Conservation (phyloP, 2,329 filamentous ascomycete species). For the Ceratocystis papillata region DNA sequence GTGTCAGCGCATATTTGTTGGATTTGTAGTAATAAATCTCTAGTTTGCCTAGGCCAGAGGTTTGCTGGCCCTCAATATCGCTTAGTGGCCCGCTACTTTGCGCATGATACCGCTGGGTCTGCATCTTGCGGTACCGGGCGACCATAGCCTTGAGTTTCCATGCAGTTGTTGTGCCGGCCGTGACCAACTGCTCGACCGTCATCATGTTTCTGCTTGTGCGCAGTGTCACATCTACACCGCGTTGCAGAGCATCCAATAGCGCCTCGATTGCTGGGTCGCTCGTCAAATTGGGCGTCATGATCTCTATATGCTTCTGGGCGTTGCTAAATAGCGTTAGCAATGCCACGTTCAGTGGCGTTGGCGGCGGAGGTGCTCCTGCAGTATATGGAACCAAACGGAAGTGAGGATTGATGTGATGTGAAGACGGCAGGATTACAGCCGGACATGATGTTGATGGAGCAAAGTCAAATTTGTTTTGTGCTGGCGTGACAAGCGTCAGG, state of each 20-base stretch:
- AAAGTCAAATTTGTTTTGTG: conserved; percentile 47
- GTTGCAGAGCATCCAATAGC: conserved; percentile 48
- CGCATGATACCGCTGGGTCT: conserved; percentile 18
- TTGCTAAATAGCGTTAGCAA: conserved; percentile 49
- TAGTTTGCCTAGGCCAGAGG: conserved; percentile 43
- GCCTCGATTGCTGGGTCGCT: conserved; percentile 51
- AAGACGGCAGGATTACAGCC: conserved; percentile 61
- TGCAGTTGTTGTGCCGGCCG: conserved; percentile 62
- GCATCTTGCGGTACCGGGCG: conserved; percentile 39
- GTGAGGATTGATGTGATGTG: conserved; percentile 57
- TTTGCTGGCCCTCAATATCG: conserved; percentile 30
- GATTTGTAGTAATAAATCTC: conserved; percentile 49
- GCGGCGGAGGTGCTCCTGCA: conserved; percentile 40
- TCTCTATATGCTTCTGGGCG: conserved; percentile 49
- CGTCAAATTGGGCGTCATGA: conserved; percentile 72
- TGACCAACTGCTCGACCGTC: conserved; percentile 70
- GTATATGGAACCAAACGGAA: conserved; percentile 51
- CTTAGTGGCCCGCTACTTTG: conserved; percentile 23
- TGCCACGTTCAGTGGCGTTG: conserved; percentile 57
- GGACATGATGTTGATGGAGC: conserved; percentile 56
- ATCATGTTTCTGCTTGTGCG: conserved; percentile 61
- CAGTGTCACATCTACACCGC: conserved; percentile 58
- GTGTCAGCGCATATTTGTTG: conserved; percentile 29
- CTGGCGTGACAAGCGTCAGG: conserved; percentile 17
- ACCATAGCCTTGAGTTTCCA: conserved; percentile 52